These are phyloP conservation scores for Syzygium aqueum DNA, from an alignment of 345 rosid genomes.

Conservation along the genomic window DNA sequence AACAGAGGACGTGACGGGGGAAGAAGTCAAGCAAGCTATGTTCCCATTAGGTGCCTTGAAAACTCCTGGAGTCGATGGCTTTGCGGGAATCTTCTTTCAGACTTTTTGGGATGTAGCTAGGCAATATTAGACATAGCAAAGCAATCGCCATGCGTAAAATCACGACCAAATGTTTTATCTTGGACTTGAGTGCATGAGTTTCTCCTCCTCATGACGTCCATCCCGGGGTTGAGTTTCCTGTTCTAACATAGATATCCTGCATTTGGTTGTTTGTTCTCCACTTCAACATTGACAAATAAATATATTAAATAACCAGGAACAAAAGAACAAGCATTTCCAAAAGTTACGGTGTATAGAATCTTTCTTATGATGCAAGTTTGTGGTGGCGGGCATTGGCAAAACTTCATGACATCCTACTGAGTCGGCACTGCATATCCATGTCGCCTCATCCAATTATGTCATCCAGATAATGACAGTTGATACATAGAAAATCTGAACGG, in stretches of 20 bases:
- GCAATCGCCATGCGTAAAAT: not conserved
- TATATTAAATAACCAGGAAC: not conserved
- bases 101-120: not conserved
- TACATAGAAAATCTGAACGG: not conserved
- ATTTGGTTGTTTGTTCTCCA: not conserved
- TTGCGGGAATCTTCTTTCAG: not conserved
- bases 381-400: not conserved
- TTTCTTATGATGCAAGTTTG: not conserved
- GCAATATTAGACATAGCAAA: not conserved
- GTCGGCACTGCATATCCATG: rapidly evolving
- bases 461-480: not conserved
- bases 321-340: not conserved
- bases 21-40: not conserved
- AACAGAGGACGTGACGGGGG: not conserved
- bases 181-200: not conserved
- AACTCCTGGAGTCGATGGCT: not conserved
- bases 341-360: not conserved
- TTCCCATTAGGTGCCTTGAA: not conserved
- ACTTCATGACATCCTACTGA: not conserved
- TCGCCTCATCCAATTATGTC: not conserved
- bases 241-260: not conserved
- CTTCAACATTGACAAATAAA: not conserved
- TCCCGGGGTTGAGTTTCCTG: not conserved
- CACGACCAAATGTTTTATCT: not conserved
- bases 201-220: not conserved